A percentile compares a stretch with the other conserved stretches of the same genome.
These are phyloP conservation scores for Phytophthora pini DNA, from an alignment of 352 stramenopile species.

Conservation along the genomic window DNA sequence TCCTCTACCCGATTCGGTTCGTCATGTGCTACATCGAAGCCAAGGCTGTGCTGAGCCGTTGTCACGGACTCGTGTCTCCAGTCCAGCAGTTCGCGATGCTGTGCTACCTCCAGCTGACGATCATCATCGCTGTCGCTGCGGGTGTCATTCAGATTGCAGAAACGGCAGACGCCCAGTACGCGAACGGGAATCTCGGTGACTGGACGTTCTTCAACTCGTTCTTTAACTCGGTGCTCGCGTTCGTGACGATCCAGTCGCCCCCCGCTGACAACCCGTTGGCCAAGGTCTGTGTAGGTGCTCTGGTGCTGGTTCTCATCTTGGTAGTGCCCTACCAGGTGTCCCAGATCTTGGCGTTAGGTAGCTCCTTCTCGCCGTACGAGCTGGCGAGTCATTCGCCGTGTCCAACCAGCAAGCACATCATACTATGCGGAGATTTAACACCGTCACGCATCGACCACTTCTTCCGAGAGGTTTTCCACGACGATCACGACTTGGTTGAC, in stretches of 20 bases:
- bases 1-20: conserved; percentile 83
- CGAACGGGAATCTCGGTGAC: conserved; percentile 59
- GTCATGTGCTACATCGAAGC: conserved; percentile 81
- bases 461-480: conserved; percentile 86
- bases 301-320: conserved; percentile 83
- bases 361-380: conserved; percentile 80
- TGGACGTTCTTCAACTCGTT: conserved; percentile 90
- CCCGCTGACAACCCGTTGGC: conserved; percentile 78
- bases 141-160: conserved; percentile 87
- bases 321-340: conserved; percentile 86
- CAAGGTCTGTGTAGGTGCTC: conserved; percentile 78
- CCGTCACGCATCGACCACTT: conserved; percentile 85
- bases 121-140: conserved; percentile 77
- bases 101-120: conserved; percentile 80
- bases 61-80: conserved; percentile 78
- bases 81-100: conserved; percentile 79
- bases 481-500: conserved; percentile 84
- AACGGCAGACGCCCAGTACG: conserved; percentile 55
- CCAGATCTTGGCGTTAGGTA: conserved; percentile 75
- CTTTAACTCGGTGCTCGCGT: conserved; percentile 88
- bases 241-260: conserved; percentile 87
- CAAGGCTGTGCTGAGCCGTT: conserved; percentile 78
- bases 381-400: conserved; percentile 66
- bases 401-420: conserved; percentile 65
- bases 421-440: conserved; percentile 82